phyloP scores from a whole-genome alignment of 257 asterid species.

The Coffea eugenioides region DNA sequence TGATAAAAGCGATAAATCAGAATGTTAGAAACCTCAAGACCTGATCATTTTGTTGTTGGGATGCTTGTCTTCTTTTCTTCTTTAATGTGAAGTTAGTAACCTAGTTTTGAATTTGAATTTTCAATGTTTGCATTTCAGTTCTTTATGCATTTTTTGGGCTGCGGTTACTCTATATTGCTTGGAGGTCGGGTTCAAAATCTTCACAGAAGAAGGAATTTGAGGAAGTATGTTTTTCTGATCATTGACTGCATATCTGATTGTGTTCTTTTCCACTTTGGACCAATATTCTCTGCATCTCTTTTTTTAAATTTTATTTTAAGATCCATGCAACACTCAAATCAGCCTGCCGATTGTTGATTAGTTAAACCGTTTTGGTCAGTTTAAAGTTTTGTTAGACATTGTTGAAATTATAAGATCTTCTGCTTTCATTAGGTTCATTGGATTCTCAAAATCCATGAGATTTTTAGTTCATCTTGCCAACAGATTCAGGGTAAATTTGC shows the following conservation, averaged over 20 bases:
- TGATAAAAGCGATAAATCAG: neutral
- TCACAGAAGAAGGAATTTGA: conserved; percentile 94
- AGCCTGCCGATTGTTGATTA: neutral
- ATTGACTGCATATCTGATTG: neutral
- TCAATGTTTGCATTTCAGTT: conserved; percentile 48
- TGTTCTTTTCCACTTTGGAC: neutral
- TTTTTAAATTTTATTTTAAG: neutral
- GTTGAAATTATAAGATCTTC: neutral
- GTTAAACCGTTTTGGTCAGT: neutral
- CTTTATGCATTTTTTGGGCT: conserved; percentile 88
- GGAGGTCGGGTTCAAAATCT: conserved; percentile 86
- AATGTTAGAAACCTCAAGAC: neutral
- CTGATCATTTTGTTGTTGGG: neutral
- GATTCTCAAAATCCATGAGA: neutral
- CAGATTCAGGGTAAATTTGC: neutral
- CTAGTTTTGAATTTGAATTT: conserved; percentile 4
- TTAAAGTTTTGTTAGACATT: neutral
- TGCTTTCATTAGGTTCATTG: neutral
- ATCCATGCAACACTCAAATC: neutral
- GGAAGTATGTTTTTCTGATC: conserved; percentile 53
- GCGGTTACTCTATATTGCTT: conserved; percentile 87
- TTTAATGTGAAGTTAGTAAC: neutral
- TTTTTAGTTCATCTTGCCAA: neutral
- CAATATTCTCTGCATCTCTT: neutral
- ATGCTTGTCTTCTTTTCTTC: neutral